Evolutionary conservation across 225 moss, liverwort and hornwort genomes (phyloP).

Genomic region (Bryoerythrophyllum caledonicum): DNA sequence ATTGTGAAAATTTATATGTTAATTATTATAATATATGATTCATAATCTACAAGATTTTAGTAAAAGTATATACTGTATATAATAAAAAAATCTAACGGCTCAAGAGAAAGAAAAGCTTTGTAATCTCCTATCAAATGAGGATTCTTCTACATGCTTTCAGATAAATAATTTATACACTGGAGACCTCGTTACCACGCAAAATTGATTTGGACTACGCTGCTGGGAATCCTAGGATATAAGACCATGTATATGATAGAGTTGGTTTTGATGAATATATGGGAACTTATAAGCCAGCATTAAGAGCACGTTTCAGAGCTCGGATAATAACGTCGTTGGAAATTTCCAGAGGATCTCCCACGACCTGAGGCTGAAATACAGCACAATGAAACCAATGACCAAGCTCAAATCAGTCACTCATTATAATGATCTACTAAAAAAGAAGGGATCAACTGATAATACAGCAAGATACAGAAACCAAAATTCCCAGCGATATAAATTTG

Average conservation of each 20-base stretch:
- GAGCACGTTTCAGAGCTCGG: not conserved
- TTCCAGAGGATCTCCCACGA: not conserved
- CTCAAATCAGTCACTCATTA: not conserved
- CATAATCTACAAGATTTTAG: too few relatives aligned
- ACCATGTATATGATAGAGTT: not conserved
- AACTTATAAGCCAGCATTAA: not conserved
- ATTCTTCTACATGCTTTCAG: too few relatives aligned
- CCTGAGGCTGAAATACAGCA: not conserved
- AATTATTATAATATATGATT: too few relatives aligned
- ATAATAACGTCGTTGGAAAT: not conserved
- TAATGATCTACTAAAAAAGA: not conserved
- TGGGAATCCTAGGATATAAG: too few relatives aligned
- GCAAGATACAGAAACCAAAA: too few relatives aligned
- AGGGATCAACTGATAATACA: too few relatives aligned
- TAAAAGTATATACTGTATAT: too few relatives aligned
- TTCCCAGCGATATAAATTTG: too few relatives aligned
- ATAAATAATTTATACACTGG: not conserved
- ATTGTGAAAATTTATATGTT: too few relatives aligned
- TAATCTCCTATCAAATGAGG: too few relatives aligned
- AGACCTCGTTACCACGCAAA: not conserved
- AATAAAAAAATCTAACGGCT: too few relatives aligned
- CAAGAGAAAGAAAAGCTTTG: too few relatives aligned
- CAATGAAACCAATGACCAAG: not conserved
- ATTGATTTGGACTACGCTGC: not conserved
- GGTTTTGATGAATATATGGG: not conserved